Percentiles rank a stretch among this genome's conserved stretches.
phyloP scores from a whole-genome alignment of 768 basidiomycete species.

The Gautieria morchelliformis region DNA sequence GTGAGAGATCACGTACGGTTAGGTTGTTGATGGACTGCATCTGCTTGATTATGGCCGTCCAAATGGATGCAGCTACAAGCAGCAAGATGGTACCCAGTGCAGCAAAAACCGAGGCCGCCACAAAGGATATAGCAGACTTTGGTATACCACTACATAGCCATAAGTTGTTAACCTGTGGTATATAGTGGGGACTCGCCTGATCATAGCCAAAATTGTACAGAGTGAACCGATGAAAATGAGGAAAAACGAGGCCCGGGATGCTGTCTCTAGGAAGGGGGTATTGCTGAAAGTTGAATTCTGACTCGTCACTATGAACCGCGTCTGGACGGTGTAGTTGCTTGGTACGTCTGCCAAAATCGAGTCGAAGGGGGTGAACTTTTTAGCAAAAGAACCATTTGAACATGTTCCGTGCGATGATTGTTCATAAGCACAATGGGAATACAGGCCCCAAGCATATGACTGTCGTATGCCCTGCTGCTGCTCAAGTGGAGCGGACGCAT shows the following conservation, averaged over 20 bases:
- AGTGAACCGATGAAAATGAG: conserved; percentile 66
- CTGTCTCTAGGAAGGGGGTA: conserved; percentile 50
- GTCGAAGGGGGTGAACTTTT: conserved; percentile 55
- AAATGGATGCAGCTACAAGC: conserved; percentile 62
- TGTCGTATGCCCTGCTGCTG: conserved; percentile 51
- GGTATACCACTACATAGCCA: conserved; percentile 45
- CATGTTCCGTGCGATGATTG: conserved; percentile 52
- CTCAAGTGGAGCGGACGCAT: conserved; percentile 53
- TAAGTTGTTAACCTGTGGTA: conserved; percentile 6
- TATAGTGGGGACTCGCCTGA: conserved; percentile 41
- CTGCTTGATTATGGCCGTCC: conserved; percentile 68
- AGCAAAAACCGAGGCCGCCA: conserved; percentile 56
- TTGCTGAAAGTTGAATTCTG: conserved; percentile 43
- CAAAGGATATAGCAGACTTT: conserved; percentile 56
- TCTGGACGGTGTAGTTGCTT: conserved; percentile 47
- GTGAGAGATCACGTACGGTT: conserved; percentile 26
- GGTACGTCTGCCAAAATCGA: conserved; percentile 60
- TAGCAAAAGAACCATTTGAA: conserved; percentile 48
- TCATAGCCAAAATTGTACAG: conserved; percentile 50
- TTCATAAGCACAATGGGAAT: conserved; percentile 69
- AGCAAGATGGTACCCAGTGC: conserved; percentile 51
- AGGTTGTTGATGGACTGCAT: conserved; percentile 47
- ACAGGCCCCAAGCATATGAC: conserved; percentile 71
- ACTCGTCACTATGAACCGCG: conserved; percentile 39
- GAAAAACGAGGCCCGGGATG: conserved; percentile 65